phyloP scores from a whole-genome alignment of 192 early-diverging fungal genomes.

The Entrophospora sp. region DNA sequence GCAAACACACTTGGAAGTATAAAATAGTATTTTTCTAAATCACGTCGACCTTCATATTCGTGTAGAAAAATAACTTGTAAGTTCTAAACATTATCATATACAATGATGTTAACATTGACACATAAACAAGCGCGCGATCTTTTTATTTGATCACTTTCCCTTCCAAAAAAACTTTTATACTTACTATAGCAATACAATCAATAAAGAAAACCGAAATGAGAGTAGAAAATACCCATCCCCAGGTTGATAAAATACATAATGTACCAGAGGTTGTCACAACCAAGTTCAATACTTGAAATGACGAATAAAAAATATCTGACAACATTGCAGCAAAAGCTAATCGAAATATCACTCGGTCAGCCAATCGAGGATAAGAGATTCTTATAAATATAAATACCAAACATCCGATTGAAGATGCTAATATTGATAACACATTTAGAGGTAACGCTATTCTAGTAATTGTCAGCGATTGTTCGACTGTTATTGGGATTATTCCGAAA shows the following conservation, averaged over 20 bases:
- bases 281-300: background rate
- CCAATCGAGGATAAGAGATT: background rate
- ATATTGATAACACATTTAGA: too few relatives aligned
- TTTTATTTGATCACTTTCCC: background rate
- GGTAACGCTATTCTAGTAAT: too few relatives aligned
- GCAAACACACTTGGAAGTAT: background rate
- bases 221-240: background rate
- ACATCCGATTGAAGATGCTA: too few relatives aligned
- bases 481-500: too few relatives aligned
- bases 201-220: too few relatives aligned
- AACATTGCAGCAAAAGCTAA: background rate
- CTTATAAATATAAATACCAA: too few relatives aligned
- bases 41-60: background rate
- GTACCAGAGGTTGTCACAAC: background rate
- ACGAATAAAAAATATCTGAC: background rate
- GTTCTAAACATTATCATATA: background rate
- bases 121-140: background rate
- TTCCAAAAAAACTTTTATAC: background rate
- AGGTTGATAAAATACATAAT: background rate
- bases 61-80: background rate
- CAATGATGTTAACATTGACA: background rate
- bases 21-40: constrained; percentile 1
- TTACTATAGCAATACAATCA: constrained; percentile 5
- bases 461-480: too few relatives aligned
- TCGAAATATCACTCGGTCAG: background rate